Evolutionary conservation across 805 yeast species (phyloP).

Genomic region (Scheffersomyces spartinae): DNA sequence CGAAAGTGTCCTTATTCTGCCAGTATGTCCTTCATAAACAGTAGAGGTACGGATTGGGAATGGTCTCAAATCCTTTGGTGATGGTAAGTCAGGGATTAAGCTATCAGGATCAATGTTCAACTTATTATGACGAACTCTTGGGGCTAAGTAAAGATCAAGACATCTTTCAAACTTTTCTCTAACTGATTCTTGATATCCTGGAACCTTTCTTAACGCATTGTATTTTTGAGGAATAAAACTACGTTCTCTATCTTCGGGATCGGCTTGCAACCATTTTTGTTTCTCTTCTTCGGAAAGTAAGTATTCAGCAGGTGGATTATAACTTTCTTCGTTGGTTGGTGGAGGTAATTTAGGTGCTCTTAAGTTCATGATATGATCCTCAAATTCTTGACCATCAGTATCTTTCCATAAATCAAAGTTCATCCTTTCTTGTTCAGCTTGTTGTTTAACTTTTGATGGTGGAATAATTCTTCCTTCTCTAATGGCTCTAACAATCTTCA

Average conservation of each 20-base stretch:
- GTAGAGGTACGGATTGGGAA: slow-evolving; percentile 91
- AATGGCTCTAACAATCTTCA: slow-evolving; percentile 94
- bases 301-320: slow-evolving; percentile 96
- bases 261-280: slow-evolving; percentile 55
- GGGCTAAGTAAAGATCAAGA: slow-evolving; percentile 88
- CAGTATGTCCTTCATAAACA: slow-evolving; percentile 71
- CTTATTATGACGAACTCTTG: slow-evolving; percentile 86
- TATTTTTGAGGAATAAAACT: slow-evolving; percentile 78
- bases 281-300: slow-evolving; percentile 68
- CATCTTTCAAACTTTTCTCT: slow-evolving; percentile 92
- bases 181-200: slow-evolving; percentile 77
- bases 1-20: slow-evolving; percentile 68
- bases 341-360: slow-evolving; percentile 95
- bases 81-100: slow-evolving; percentile 89
- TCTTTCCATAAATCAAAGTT: slow-evolving; percentile 81
- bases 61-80: slow-evolving; percentile 93
- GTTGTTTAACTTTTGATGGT: slow-evolving; percentile 44
- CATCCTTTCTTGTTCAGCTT: slow-evolving; percentile 35
- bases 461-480: slow-evolving; percentile 92
- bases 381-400: slow-evolving; percentile 31
- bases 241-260: slow-evolving; percentile 67
- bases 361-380: slow-evolving; percentile 80
- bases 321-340: slow-evolving; percentile 92
- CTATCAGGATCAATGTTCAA: slow-evolving; percentile 93
- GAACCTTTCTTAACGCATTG: slow-evolving; percentile 77